Conservation (phyloP, 1,284 basidiomycete genomes). For the Ganoderma lingzhi region DNA sequence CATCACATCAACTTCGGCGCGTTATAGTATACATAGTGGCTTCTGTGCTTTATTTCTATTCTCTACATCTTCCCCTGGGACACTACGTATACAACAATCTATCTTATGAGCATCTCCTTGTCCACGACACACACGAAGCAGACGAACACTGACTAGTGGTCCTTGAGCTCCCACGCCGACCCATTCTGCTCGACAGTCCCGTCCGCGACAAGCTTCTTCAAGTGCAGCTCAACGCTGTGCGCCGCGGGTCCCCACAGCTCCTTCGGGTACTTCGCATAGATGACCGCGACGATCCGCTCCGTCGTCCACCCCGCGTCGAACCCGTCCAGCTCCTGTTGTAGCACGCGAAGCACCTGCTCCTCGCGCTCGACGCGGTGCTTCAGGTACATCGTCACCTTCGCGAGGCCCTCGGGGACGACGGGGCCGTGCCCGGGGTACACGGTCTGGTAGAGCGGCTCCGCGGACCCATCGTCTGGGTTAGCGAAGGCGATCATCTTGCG, state of each 20-base stretch:
- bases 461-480: constrained; percentile 10
- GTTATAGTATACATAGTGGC: constrained; percentile 54
- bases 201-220: constrained; percentile 79
- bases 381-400: constrained; percentile 78
- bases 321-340: constrained; percentile 48
- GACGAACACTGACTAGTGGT: constrained; percentile 19
- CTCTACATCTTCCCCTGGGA: constrained; percentile 5
- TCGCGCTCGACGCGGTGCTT: constrained; percentile 87
- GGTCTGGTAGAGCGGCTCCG: constrained; percentile 46
- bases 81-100: constrained; percentile 22
- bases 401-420: constrained; percentile 65
- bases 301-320: constrained; percentile 57
- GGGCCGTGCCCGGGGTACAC: constrained; percentile 94
- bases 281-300: constrained; percentile 67
- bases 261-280: constrained; percentile 79
- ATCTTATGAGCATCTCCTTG: constrained; percentile 18
- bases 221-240: constrained; percentile 73
- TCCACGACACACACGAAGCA: not conserved
- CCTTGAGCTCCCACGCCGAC: constrained; percentile 45
- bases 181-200: constrained; percentile 60
- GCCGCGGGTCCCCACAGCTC: constrained; percentile 80
- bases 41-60: constrained; percentile 11
- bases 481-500: constrained; percentile 61
- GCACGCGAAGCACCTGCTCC: constrained; percentile 73
- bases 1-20: constrained; percentile 99